Evolutionary conservation across 2,329 filamentous ascomycete genomes (phyloP), one percentile per base, ranked within the genome.

Genomic region (Colletotrichum sp.): DNA sequence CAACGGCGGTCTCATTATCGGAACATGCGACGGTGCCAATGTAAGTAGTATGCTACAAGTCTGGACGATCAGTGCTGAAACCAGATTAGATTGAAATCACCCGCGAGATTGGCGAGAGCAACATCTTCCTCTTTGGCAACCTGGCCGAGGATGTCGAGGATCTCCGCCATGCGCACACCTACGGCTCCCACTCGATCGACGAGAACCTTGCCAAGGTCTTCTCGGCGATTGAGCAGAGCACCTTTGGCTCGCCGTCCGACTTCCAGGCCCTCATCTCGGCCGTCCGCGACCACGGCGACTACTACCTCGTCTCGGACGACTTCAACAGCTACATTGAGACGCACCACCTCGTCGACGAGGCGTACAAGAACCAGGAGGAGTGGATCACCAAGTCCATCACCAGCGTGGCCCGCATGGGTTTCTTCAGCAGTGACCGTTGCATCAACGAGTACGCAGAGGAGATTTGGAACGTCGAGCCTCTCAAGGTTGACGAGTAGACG

Each of bases 61-160:
- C 30, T 26, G 62, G 65, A 55, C 55, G 65, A 73, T 59, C 59
- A 13, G 5, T 77, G 67, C 75, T 78, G 62, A 78, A 55, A 48
- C 39, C n/a, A 65, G 66, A 7, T 10, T 65, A 85, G 95, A 98
- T 98, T 84, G 96, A 98, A 88, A 99, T 99, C 83, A 99, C 97
- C 5, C 95, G 97, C 75, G 97, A 99, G 86, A 95, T 99, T 82
- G 95, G 96, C 81, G 96, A 99, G 83, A 93, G 95, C 83, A 99
- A 99, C 87, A 98, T 99, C 84, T 99, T 99, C 92, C 92, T 99
- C 80, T 99, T 99, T 83, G 97, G 97, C 76, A 98, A 96, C 84
- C 91, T 99, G 24, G 93, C 97, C 72, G 97, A 99, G 85, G 96
- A 99, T 80, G 97, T 99, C 55, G 97, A 99, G 81, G 96, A 99